Evolutionary conservation across 1,284 basidiomycete genomes (phyloP), one percentile per base, ranked within the genome.

Genomic region (Amylostereum chailletii): DNA sequence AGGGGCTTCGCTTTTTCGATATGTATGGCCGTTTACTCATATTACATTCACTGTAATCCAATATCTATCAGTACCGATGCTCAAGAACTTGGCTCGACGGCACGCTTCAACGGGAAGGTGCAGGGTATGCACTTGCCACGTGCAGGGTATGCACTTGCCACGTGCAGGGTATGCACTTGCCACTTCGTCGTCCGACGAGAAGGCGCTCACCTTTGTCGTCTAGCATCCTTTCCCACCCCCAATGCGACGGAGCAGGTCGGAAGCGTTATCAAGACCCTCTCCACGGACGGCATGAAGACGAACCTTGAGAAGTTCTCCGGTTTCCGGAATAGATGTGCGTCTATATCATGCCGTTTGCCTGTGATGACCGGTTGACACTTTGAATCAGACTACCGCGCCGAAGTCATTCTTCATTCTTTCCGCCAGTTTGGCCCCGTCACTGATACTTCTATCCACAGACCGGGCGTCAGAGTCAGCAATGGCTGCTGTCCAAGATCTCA

Each of bases 1-100:
- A 75, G 57, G 85, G 86, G 53, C 57, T 81, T 68, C 83, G 77
- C 49, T 94, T 93, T 74, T 88, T 94, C 69, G 92, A 94, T 65
- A 78, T 94, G 90, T 94, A 65, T 66, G 71, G 33, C 49, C 37
- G 29, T 26, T 53, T 55, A 39, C 47, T 49, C 36, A 54, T 54
- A 39, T 49, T 51, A 2, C 34, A 11, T 26, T 3, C 32, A 38
- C 57, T 58, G 36, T 1, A 37, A 7, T n/a, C 3, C 51, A 58
- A 54, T 42, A 41, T 31, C 44, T 53, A 59, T 42, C 60, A 93
- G 90, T 46, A 92, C 90, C 45, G 88, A 93, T 45, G 77, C 86
- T 29, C 77, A 69, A 58, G 71, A 79, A 47, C 71, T 87, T 38
- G 81, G 75, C 34, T 63, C 68, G n/a, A 71, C 68, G 31, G 70